A percentile compares a stretch with the other conserved stretches of the same genome.
Evolutionary conservation across 495 filamentous ascomycete species (phyloP).

Genomic region (Bathelium albidoporum): DNA sequence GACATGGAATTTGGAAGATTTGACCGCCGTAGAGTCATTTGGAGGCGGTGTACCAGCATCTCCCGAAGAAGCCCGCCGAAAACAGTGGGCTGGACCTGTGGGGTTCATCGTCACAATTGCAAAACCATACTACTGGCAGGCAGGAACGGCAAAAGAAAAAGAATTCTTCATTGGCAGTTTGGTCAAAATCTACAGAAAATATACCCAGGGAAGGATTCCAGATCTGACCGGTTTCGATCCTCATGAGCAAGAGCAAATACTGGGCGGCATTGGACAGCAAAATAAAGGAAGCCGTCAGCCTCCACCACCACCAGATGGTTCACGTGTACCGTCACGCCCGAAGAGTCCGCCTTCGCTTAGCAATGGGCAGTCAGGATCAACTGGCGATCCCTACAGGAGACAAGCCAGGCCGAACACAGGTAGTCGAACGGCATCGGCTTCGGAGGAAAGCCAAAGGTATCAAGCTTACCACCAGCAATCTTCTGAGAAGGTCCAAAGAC

Average conservation of each 20-base stretch:
- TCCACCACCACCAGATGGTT: constrained; percentile 5
- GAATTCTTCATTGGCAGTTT: constrained; percentile 94
- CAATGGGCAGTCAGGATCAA: background rate
- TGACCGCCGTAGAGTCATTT: constrained; percentile 70
- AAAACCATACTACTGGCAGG: constrained; percentile 97
- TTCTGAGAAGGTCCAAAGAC: background rate
- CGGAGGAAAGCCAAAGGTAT: background rate
- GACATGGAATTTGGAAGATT: constrained; percentile 89
- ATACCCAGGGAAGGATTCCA: constrained; percentile 78
- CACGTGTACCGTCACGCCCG: background rate
- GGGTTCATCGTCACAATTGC: constrained; percentile 84
- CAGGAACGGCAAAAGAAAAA: constrained; percentile 83
- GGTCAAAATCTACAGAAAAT: constrained; percentile 91
- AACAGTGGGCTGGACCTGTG: constrained; percentile 64
- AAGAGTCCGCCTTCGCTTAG: background rate
- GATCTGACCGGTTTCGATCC: constrained; percentile 72
- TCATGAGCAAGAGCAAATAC: constrained; percentile 61
- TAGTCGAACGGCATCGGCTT: background rate
- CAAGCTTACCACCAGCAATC: background rate
- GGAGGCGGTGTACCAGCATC: constrained; percentile 41
- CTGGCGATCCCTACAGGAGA: background rate
- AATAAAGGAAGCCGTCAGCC: constrained; percentile 17
- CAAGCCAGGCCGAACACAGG: background rate
- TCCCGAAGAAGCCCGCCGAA: constrained; percentile 52
- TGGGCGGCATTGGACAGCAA: constrained; percentile 36